Percentiles rank a stretch among this genome's conserved stretches.
These are phyloP conservation scores for Coemansia sp. DNA, from an alignment of 192 early-diverging fungal genomes.

Conservation along the genomic window DNA sequence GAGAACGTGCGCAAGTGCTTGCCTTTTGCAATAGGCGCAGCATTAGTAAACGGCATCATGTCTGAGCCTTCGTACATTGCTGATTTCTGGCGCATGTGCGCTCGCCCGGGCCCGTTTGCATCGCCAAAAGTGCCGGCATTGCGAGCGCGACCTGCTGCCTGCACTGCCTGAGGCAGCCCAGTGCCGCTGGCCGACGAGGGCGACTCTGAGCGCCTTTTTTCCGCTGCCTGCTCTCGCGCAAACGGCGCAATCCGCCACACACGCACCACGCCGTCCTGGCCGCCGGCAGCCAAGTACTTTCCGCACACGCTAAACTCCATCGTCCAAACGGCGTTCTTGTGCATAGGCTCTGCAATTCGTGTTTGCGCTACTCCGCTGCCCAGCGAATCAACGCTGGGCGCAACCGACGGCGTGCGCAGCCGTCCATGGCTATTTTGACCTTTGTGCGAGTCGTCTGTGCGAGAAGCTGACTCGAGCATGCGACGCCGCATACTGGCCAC, in stretches of 20 bases:
- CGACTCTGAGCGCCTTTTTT: slow-evolving; percentile 19
- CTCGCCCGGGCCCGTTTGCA: neutral
- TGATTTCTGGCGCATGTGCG: slow-evolving; percentile 17
- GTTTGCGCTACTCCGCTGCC: neutral
- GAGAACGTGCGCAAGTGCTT: slow-evolving; percentile 42
- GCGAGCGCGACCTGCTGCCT: neutral
- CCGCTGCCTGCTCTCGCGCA: slow-evolving; percentile 41
- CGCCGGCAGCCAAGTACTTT: slow-evolving; percentile 74
- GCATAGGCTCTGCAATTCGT: neutral
- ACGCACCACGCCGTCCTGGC: slow-evolving; percentile 70
- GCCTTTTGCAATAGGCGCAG: slow-evolving; percentile 32
- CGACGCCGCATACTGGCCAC: slow-evolving; percentile 21
- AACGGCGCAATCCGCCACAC: slow-evolving; percentile 62
- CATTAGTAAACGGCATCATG: slow-evolving; percentile 34
- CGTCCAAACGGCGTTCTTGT: slow-evolving; percentile 64
- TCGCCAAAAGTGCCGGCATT: too few species aligned
- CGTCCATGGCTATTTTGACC: neutral
- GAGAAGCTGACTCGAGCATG: slow-evolving; percentile 22
- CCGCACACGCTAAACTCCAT: slow-evolving; percentile 79
- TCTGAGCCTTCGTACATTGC: slow-evolving; percentile 6
- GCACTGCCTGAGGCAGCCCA: neutral
- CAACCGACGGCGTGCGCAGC: slow-evolving; percentile 11
- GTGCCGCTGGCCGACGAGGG: slow-evolving; percentile 8
- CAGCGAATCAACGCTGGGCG: slow-evolving; percentile 24
- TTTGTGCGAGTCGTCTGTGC: neutral